Evolutionary conservation across 306 rosid species (phyloP), one percentile per base, ranked within the genome.

Genomic region (Psophocarpus tetragonolobus): DNA sequence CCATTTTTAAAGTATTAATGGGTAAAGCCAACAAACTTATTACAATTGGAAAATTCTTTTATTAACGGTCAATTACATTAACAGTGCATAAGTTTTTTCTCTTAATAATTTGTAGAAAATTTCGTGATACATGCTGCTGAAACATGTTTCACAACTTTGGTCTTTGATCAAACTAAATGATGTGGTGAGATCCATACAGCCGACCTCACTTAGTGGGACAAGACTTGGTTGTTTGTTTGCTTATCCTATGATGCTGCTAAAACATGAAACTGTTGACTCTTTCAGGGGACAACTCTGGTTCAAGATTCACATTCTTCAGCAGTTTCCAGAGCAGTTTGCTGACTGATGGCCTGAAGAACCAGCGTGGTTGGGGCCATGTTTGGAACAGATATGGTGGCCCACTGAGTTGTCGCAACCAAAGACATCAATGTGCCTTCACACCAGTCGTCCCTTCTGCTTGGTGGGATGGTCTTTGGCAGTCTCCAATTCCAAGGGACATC

Each of bases 401-500:
- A 21, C 83, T 94, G 50, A 88, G 98, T 80, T 94, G 97, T 77
- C 85, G 14, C 41, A 75, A 75, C 68, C 98, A 94, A 85, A 81
- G 65, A 1, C 67, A 75, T 54, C 98, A 94, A 73, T 94, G 98
- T 60, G 97, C 97, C 12, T 82, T 83, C 80, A 89, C 98, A 0
- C 97, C 98, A 15, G 76, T 94, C 79, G 97, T 92, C 56, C 98
- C 97, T 76, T 91, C 97, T 42, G 97, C 85, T 8, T 94, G 98
- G 97, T 94, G 95, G 95, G 98, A 94, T 26, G 92, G 95, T 42
- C 85, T 85, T 76, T 92, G 91, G 98, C 98, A 94, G 61, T 94
- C 98, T 51, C 98, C 98, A 5, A 87, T 92, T 82, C 88, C 89
- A 1, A 87, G 95, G 35, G 98, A 92, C 58, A 71, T 84, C 56